phyloP scores from a whole-genome alignment of 345 rosid species.

The Citrus hindsii region DNA sequence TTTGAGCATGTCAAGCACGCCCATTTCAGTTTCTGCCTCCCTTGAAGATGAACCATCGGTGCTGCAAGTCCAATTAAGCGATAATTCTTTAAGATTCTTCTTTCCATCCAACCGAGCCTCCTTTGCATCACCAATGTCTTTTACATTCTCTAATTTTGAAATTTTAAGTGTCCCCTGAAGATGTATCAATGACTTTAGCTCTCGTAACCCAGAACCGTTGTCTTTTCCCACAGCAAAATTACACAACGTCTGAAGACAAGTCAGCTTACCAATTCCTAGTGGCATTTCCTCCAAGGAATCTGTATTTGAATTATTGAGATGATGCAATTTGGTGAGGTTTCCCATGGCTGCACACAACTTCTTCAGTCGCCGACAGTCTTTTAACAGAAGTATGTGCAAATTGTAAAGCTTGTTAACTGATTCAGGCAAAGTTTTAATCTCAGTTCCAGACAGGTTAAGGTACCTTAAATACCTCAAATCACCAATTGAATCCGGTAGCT shows the following conservation, averaged over 20 bases:
- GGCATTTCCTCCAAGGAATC: background rate
- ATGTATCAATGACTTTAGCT: background rate
- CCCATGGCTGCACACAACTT: background rate
- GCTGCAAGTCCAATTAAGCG: background rate
- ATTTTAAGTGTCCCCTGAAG: background rate
- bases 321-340: background rate
- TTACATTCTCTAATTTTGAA: background rate
- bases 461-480: background rate
- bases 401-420: background rate
- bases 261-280: background rate
- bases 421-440: background rate
- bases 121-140: constrained; percentile 1
- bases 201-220: background rate
- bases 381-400: background rate
- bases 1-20: too few relatives aligned
- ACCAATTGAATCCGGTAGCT: background rate
- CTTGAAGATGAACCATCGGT: too few relatives aligned
- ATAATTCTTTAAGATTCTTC: constrained; percentile 21
- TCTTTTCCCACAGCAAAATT: constrained; percentile 10
- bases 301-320: background rate
- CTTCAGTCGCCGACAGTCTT: background rate
- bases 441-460: constrained; percentile 1
- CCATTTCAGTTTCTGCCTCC: too few relatives aligned
- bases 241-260: background rate
- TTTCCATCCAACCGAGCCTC: constrained; percentile 23